Evolutionary conservation across 1,284 basidiomycete species (phyloP), one percentile per base, ranked within the genome.

Genomic region (Taiwanofungus camphoratus): DNA sequence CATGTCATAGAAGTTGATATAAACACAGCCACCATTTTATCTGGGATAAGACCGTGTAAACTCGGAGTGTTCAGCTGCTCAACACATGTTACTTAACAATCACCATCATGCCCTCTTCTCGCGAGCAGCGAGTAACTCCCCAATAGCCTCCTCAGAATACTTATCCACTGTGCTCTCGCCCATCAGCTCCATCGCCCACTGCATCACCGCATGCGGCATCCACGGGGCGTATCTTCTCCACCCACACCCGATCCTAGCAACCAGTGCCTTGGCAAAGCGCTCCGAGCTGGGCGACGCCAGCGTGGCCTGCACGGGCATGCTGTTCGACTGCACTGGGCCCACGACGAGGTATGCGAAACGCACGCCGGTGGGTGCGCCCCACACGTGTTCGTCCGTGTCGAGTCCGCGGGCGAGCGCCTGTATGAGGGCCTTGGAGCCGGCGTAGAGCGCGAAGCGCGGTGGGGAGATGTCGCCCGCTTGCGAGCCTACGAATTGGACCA

Each of bases 401-500:
- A 61, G 48, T 13, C 53, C 51, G 29, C 52, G 52, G 16, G 45
- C 39, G 45, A 59, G 55, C 15, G 48, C 50, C 37, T 52, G 27
- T 37, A 61, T 48, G 53, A 57, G 59, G 3, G 46, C 39, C 44
- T 61, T 59, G 8, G 54, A 50, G 15, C 53, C 48, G 18, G 53
- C 52, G 50, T 61, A 61, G 32, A 54, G 45, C 22, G 50, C 24
- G 35, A 59, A 49, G 11, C 55, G 56, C 8, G 53, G 47, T 3
- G 56, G 52, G 16, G 43, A 42, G 41, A 54, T 38, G 45, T 57
- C 54, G 29, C 37, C 45, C 1, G 54, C 52, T 33, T 46, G 40
- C 11, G 59, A 61, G 41, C 59, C 56, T 29, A 56, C 45, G 53
- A 58, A 61, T 8, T 53, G 41, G 22, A 57, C 53, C 36, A 51